These are phyloP conservation scores for Fonsecaea erecta DNA, from an alignment of 2,329 filamentous ascomycete genomes.

Conservation along the genomic window DNA sequence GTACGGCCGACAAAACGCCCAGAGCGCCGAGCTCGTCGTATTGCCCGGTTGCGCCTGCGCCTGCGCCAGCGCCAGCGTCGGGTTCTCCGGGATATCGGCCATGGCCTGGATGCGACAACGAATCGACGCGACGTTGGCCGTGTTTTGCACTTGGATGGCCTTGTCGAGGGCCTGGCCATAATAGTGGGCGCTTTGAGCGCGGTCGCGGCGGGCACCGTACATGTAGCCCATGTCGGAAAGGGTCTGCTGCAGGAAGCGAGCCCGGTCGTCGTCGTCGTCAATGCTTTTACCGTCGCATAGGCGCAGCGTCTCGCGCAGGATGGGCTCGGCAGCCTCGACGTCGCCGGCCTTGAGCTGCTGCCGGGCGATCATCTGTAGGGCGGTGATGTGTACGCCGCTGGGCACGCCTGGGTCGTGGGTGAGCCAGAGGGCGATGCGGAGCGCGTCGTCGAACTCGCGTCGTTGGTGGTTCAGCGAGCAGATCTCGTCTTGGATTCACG, in stretches of 20 bases:
- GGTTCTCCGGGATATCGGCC: neutral
- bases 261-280: neutral
- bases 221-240: constrained; percentile 19
- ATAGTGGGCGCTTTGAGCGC: constrained; percentile 3
- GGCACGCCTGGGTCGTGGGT: neutral
- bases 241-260: constrained; percentile 13
- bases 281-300: neutral
- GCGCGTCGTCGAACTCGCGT: constrained; percentile 13
- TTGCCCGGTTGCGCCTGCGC: neutral
- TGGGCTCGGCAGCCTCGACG: constrained; percentile 11
- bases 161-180: constrained; percentile 13
- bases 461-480: constrained; percentile 19
- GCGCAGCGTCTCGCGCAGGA: constrained; percentile 10
- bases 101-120: constrained; percentile 12
- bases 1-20: constrained; percentile 13
- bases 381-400: constrained; percentile 14
- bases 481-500: constrained; percentile 24
- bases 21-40: constrained; percentile 9
- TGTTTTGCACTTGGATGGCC: constrained; percentile 14
- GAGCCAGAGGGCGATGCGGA: constrained; percentile 14
- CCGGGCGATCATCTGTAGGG: constrained; percentile 16
- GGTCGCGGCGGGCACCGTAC: neutral
- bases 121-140: constrained; percentile 7
- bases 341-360: constrained; percentile 12
- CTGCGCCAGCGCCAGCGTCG: no score